Evolutionary conservation across 768 basidiomycete genomes (phyloP).

Genomic region (Naganishia vishniacii): DNA sequence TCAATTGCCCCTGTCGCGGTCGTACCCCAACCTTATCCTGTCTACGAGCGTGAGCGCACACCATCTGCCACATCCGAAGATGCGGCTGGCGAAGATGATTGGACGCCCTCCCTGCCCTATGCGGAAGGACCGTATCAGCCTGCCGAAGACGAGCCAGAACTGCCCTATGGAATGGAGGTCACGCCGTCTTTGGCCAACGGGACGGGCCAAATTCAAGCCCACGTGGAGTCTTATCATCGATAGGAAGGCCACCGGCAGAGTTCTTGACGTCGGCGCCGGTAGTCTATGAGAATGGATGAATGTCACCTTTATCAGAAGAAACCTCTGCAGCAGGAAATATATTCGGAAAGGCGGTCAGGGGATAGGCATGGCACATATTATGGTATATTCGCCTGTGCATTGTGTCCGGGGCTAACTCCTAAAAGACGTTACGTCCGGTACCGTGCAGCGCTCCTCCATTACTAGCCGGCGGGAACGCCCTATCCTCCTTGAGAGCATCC

Average conservation of each 20-base stretch:
- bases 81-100: conserved; percentile 4
- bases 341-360: too few species aligned
- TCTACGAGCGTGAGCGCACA: not conserved
- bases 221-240: too few species aligned
- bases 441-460: not conserved
- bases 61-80: conserved; percentile 12
- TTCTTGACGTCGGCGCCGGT: too few species aligned
- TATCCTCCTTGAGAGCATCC: conserved; percentile 15
- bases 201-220: not conserved
- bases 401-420: too few species aligned
- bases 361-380: too few species aligned
- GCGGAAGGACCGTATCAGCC: not conserved
- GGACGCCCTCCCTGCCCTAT: not conserved
- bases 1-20: not conserved
- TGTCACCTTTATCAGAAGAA: too few species aligned
- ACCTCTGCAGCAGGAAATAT: too few species aligned
- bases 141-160: conserved; percentile 1
- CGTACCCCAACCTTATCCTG: not conserved
- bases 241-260: too few species aligned
- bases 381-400: too few species aligned
- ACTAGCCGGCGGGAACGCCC: not conserved
- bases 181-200: not conserved
- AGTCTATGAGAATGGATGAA: too few species aligned
- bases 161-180: conserved; percentile 9
- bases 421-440: too few species aligned